Base-by-base conservation (phyloP, 1,284 basidiomycete genomes). In the Cyathus pygmaeus region DNA sequence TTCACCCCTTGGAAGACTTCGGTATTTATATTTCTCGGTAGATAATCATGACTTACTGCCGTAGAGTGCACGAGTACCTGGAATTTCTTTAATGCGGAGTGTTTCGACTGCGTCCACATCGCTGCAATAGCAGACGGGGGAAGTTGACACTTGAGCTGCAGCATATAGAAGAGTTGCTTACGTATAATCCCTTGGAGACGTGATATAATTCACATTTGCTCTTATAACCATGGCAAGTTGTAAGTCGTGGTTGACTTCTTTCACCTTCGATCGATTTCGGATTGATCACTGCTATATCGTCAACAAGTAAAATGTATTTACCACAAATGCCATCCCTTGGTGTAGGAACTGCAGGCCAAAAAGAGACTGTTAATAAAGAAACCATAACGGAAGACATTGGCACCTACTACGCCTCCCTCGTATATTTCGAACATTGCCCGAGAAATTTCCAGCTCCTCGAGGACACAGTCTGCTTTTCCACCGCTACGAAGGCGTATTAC, bases 391-490 rank as follows among this genome's bases (percentile, higher is more conserved):
- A 19, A 31, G 29, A 41, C 33, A 53, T 36, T 36, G 11, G 9
- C 11, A 81, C 87, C 55, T 74, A 91, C 91, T 66, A 93, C 87
- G 11, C 86, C 90, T n/a, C 91, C 91, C 76, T 93, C 89, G 67
- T 93, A 91, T 27, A 94, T 82, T 75, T 96, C 94, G 64, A 96
- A 96, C 62, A 96, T 81, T 0, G 94, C 94, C 27, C 95, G 82
- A 27, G 93, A 94, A 39, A 91, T 76, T 76, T 97, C 95, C n/a
- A 96, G 83, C 72, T 96, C 94, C 77, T 97, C 95, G 27, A 97
- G 73, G 26, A 94, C 82, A 47, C 77, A 81, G 6, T 81, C 80
- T 56, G 76, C 61, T 63, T 79, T 65, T 56, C 77, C 74, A 1
- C 79, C 63, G 41, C 78, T 81, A 1, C 85, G 87, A 46, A 93